These are phyloP conservation scores for Tillandsia leiboldiana DNA, from an alignment of 176 grass and related monocot genomes.

Conservation along the genomic window DNA sequence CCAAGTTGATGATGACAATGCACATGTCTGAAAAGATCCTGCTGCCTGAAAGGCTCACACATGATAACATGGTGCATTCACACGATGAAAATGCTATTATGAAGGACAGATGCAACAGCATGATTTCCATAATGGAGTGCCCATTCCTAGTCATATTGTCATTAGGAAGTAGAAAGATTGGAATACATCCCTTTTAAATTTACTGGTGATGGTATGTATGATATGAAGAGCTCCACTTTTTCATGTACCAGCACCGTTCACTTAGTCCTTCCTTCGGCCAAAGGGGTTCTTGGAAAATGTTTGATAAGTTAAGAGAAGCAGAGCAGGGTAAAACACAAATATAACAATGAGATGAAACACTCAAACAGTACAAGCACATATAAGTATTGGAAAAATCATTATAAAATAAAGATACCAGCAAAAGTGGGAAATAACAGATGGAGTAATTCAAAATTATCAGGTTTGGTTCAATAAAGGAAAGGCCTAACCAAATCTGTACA, in stretches of 20 bases:
- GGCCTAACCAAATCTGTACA: too few species aligned
- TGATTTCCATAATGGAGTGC: slow-evolving; percentile 59
- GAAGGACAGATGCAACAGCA: slow-evolving; percentile 34
- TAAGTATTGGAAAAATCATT: neutral
- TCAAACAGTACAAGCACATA: neutral
- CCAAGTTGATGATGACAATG: slow-evolving; percentile 46
- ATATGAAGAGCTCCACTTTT: slow-evolving; percentile 41
- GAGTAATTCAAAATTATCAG: neutral
- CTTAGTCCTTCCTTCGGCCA: slow-evolving; percentile 84
- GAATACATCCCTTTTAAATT: slow-evolving; percentile 48
- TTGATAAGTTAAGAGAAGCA: slow-evolving; percentile 45
- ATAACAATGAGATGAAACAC: neutral
- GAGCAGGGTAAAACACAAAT: neutral
- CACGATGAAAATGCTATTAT: slow-evolving; percentile 41
- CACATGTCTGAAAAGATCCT: slow-evolving; percentile 45
- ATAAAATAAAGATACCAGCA: neutral
- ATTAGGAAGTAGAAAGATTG: slow-evolving; percentile 24
- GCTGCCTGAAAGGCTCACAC: slow-evolving; percentile 30
- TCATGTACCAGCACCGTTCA: slow-evolving; percentile 23
- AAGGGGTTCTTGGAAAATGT: slow-evolving; percentile 89
- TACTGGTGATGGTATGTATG: slow-evolving; percentile 24
- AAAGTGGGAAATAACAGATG: slow-evolving; percentile 1
- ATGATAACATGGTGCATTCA: slow-evolving; percentile 38
- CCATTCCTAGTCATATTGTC: slow-evolving; percentile 8
- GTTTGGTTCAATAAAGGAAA: too few species aligned